phyloP scores from a whole-genome alignment of 352 stramenopile genomes.

The Globisporangium camurandrum region DNA sequence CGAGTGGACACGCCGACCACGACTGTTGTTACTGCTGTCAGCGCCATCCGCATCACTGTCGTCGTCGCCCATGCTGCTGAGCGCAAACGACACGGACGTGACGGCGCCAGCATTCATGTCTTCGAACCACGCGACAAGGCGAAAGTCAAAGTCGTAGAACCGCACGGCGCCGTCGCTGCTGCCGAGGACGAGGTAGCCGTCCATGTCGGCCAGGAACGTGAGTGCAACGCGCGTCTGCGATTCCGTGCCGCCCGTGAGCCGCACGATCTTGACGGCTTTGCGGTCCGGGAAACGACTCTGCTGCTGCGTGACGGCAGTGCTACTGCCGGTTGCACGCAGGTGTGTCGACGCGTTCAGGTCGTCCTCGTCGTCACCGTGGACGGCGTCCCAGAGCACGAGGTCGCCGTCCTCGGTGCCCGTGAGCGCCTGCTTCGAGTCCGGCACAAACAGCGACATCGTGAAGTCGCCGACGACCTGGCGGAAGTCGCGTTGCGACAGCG shows the following conservation, averaged over 20 bases:
- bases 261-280: conserved; percentile 80
- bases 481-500: conserved; percentile 77
- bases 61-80: conserved; percentile 8
- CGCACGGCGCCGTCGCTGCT: conserved; percentile 86
- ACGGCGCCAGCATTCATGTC: conserved; percentile 88
- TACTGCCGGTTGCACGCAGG: neutral
- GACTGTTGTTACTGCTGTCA: conserved; percentile 10
- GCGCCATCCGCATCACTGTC: conserved; percentile 18
- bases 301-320: neutral
- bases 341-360: conserved; percentile 13
- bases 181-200: conserved; percentile 87
- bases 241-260: conserved; percentile 41
- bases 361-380: conserved; percentile 21
- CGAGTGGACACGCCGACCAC: no score
- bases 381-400: conserved; percentile 83
- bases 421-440: conserved; percentile 74
- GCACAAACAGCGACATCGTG: conserved; percentile 83
- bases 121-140: conserved; percentile 91
- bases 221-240: conserved; percentile 44
- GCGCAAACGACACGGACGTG: conserved; percentile 84
- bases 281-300: conserved; percentile 42
- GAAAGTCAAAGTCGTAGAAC: conserved; percentile 92
- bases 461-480: conserved; percentile 78
- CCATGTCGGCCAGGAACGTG: conserved; percentile 66
- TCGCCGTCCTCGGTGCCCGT: conserved; percentile 84